Base-by-base conservation (phyloP, 148 eudicot species). In the Gaultheria prostrata region DNA sequence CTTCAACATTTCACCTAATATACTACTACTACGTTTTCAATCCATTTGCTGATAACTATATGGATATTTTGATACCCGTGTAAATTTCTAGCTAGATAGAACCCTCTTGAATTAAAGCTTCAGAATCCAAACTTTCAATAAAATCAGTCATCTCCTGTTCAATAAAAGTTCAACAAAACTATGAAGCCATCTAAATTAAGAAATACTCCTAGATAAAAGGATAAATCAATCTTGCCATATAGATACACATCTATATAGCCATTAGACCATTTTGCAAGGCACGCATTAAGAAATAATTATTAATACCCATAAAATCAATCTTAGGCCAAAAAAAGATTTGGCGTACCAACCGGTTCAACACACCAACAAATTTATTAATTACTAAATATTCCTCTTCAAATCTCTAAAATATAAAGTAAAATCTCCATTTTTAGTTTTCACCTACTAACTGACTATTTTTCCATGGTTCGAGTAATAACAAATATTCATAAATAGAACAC, bases 1-100 rank as follows among this genome's bases (percentile, higher is more conserved):
- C 86, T 85, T 92, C 81, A 83, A 86, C 98, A 95, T 95, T 83
- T 35, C 88, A 80, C 26, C 86, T 73, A 81, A 70, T 57, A 56
- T 13, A 79, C 33, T 50, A 79, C 33, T 50, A n/a, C 4, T 72
- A 39, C 7, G 43, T 82, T 69, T 72, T 82, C 82, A 89, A 77
- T 82, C 82, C 87, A 86, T 85, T 73, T 63, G 30, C 35, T 49
- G 54, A 63, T 45, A 63, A 80, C 45, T 45, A 24, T 45, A 24
- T 0, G 33, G 39, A 80, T 45, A 30, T 8, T 63, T 61, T 1
- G 15, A 80, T 5, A 59, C 72, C 73, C 72, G 72, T 0, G 35
- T 6, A 26, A 24, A 80, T 61, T 80, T 24, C 45, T 6, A 30
- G 26, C 15, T 39, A 78, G 81, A 78, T 54, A 18, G 67, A 78